Evolutionary conservation across 306 rosid species (phyloP).

Genomic region (Canavalia gladiata): DNA sequence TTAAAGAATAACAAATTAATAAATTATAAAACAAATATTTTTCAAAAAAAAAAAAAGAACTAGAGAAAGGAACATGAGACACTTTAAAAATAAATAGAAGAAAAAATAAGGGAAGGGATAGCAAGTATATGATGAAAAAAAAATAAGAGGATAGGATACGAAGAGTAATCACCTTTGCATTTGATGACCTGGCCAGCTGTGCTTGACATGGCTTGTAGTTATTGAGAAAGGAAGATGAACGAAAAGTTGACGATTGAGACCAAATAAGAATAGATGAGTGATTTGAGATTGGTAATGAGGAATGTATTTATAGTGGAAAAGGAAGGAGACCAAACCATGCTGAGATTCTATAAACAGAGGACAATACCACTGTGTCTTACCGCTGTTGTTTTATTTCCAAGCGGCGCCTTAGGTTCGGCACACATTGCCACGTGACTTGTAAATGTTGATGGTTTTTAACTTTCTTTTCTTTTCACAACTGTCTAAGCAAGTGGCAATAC

Average conservation of each 20-base stretch:
- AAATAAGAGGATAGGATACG: not conserved
- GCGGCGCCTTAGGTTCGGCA: constrained; percentile 23
- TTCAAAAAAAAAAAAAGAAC: not conserved
- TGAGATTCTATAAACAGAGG: not conserved
- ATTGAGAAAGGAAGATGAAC: not conserved
- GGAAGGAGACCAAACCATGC: not conserved
- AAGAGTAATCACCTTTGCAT: constrained; percentile 62
- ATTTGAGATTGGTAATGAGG: not conserved
- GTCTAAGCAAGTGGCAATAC: too few species aligned
- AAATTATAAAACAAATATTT: not conserved
- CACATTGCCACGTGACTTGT: not conserved
- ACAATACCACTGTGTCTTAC: not conserved
- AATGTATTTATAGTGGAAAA: constrained; percentile 1
- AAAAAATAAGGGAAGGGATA: too few species aligned
- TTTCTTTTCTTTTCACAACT: not conserved
- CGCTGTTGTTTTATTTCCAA: constrained; percentile 13
- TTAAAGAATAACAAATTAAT: not conserved
- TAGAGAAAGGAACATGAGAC: not conserved
- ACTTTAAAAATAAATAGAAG: too few species aligned
- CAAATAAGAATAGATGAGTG: not conserved
- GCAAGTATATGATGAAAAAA: not conserved
- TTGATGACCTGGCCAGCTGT: constrained; percentile 72
- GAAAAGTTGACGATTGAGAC: not conserved
- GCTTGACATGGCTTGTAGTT: constrained; percentile 54
- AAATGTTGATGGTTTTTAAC: constrained; percentile 4